Percentiles rank a stretch among this genome's conserved stretches.
Conservation (phyloP, 495 filamentous ascomycete species). For the Penicillium canariense region DNA sequence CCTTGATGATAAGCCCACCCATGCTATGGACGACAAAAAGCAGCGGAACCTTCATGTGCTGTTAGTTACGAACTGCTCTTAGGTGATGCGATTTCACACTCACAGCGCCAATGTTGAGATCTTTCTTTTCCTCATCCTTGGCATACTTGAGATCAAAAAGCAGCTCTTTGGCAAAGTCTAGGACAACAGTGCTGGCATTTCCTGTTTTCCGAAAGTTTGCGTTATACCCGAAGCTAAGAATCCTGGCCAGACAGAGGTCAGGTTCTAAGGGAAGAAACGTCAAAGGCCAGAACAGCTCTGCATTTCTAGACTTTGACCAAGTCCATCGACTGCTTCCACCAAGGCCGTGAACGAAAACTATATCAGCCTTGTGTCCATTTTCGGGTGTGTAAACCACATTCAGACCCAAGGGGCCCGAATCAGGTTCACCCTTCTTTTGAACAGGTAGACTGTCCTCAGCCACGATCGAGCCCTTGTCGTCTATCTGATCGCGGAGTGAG, state of each 20-base stretch:
- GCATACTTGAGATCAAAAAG: slow-evolving; percentile 6
- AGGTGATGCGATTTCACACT: no score
- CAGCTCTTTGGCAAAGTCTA: slow-evolving; percentile 13
- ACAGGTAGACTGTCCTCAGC: no score
- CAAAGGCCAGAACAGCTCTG: slow-evolving; percentile 4
- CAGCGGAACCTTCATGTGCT: slow-evolving; percentile 6
- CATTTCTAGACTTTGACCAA: slow-evolving; percentile 1
- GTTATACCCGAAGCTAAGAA: slow-evolving; percentile 9
- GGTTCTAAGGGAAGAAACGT: slow-evolving; percentile 5
- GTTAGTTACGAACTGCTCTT: no score
- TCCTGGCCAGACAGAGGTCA: background rate
- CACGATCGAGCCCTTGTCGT: no score
- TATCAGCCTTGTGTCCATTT: background rate
- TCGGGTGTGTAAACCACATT: slow-evolving; percentile 4
- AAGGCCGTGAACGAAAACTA: slow-evolving; percentile 8
- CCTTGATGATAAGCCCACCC: slow-evolving; percentile 8
- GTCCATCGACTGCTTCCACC: slow-evolving; percentile 3
- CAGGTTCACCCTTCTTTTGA: no score
- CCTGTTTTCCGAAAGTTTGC: background rate
- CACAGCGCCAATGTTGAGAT: no score
- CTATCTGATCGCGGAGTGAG: no score
- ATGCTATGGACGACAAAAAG: slow-evolving; percentile 10
- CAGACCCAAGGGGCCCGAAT: slow-evolving; percentile 7
- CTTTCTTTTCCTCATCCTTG: background rate
- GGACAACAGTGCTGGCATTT: background rate